phyloP scores from a whole-genome alignment of 2,329 filamentous ascomycete species.

The Graphilbum sp. region DNA sequence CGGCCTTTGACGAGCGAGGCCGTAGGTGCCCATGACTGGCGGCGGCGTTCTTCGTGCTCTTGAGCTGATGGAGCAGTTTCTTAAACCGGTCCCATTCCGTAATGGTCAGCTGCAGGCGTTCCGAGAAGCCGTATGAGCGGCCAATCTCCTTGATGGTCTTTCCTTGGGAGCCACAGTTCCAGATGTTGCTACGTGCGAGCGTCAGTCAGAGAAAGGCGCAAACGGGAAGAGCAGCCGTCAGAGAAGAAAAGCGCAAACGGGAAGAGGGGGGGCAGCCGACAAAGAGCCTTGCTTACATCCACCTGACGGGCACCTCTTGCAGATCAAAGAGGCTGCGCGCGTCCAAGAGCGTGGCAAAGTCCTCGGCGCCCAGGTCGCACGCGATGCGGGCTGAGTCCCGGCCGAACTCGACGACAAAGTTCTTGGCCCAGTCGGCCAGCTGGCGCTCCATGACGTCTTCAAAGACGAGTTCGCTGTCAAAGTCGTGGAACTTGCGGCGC shows the following conservation, averaged over 20 bases:
- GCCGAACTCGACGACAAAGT: constrained; percentile 52
- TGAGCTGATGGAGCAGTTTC: neutral
- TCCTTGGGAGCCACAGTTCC: constrained; percentile 45
- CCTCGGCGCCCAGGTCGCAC: constrained; percentile 29
- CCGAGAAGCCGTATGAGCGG: constrained; percentile 50
- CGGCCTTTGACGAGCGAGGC: too few species aligned
- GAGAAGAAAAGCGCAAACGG: too few species aligned
- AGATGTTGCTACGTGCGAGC: constrained; percentile 40
- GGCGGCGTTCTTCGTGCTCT: neutral
- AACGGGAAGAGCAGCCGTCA: too few species aligned
- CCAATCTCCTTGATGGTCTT: constrained; percentile 38
- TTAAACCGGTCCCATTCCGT: constrained; percentile 29
- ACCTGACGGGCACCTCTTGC: constrained; percentile 37
- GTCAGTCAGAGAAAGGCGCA: too few species aligned
- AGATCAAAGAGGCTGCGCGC: constrained; percentile 9
- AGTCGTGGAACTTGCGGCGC: constrained; percentile 26
- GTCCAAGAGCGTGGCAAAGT: constrained; percentile 22
- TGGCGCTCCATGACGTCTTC: constrained; percentile 24
- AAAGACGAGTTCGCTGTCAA: constrained; percentile 34
- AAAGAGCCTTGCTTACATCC: constrained; percentile 37
- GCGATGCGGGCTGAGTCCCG: constrained; percentile 36
- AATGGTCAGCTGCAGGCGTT: constrained; percentile 40
- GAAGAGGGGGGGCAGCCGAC: neutral
- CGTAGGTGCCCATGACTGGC: too few species aligned
- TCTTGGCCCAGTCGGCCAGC: constrained; percentile 24